A percentile compares a stretch with the other conserved stretches of the same genome.
Evolutionary conservation across 768 basidiomycete species (phyloP).

Genomic region (Symmetrospora coprosmae): DNA sequence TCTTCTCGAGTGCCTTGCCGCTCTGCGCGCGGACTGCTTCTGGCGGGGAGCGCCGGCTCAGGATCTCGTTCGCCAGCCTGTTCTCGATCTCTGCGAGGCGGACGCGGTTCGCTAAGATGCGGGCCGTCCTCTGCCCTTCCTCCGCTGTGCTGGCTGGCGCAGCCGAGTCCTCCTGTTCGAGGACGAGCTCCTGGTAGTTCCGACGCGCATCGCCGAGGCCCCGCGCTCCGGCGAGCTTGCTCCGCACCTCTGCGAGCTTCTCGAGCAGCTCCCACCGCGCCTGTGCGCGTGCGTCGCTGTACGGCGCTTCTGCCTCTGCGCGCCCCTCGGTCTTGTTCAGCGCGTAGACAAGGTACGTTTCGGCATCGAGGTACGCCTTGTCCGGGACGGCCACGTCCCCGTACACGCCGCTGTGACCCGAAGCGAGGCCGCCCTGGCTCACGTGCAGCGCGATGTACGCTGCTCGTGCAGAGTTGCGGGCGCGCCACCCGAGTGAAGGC

Average conservation of each 20-base stretch:
- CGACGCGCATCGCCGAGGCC: background rate
- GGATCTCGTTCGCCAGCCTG: too few species aligned
- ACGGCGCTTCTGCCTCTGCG: background rate
- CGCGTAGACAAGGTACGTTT: background rate
- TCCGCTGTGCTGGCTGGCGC: too few species aligned
- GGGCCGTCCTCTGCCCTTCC: too few species aligned
- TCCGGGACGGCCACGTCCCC: slow-evolving; percentile 2
- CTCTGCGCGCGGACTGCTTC: too few species aligned
- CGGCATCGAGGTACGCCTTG: background rate
- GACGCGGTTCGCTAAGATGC: too few species aligned
- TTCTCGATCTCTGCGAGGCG: too few species aligned
- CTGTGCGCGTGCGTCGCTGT: background rate
- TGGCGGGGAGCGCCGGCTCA: too few species aligned
- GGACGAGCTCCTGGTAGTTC: background rate
- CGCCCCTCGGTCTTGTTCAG: background rate
- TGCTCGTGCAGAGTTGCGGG: background rate
- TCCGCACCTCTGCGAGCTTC: background rate
- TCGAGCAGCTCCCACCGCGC: background rate
- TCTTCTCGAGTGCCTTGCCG: too few species aligned
- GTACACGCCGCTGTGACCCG: background rate
- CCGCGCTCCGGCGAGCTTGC: background rate
- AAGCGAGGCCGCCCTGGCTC: background rate
- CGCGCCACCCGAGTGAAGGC: background rate
- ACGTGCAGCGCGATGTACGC: background rate
- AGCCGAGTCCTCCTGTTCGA: too few species aligned